Base-by-base conservation (phyloP, 2,329 filamentous ascomycete species). In the Diplodia corticola region DNA sequence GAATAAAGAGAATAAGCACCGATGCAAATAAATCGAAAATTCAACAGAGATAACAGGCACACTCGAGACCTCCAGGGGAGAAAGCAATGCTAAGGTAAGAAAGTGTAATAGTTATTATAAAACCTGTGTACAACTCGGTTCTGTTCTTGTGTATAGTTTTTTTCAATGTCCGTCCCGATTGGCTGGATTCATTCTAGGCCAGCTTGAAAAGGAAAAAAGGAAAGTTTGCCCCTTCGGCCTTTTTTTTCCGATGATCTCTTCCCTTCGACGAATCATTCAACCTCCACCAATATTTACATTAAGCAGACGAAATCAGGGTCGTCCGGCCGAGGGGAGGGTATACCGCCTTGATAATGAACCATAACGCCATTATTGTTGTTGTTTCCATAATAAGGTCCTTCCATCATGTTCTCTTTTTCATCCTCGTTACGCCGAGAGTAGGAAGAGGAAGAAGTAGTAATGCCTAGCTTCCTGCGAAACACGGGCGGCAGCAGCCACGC, bases 261-360 rank as follows among this genome's bases (percentile, higher is more conserved):
- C n/a, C n/a, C n/a, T n/a, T n/a, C n/a, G n/a, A n/a, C n/a, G n/a
- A n/a, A n/a, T n/a, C n/a, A n/a, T 49, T 7, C 10, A 35, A 44
- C 44, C 57, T 33, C 40, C 57, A 20, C 57, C 57, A 44, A 24
- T 61, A 61, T 61, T 49, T 61, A 61, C 57, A 61, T 49, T 61
- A 60, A 46, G 37, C 55, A 60, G 46, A 60, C 37, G 55, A 48
- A 10, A 28, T 60, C 44, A 35, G n/a, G 26, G n/a, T 28, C 20
- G 48, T 49, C 40, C 57, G 40, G 13, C 33, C 28, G 57, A 61
- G 57, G 48, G 57, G 40, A 46, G 57, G 57, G 57, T 61, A 61
- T 49, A 35, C 30, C 57, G 44, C n/a, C 57, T 24, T 28, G 9
- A n/a, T 61, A 49, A 49, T 26, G 44, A 24, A 61, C 57, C 57